phyloP scores from a whole-genome alignment of 179 eudicot genomes.

The Monotropa hypopitys region DNA sequence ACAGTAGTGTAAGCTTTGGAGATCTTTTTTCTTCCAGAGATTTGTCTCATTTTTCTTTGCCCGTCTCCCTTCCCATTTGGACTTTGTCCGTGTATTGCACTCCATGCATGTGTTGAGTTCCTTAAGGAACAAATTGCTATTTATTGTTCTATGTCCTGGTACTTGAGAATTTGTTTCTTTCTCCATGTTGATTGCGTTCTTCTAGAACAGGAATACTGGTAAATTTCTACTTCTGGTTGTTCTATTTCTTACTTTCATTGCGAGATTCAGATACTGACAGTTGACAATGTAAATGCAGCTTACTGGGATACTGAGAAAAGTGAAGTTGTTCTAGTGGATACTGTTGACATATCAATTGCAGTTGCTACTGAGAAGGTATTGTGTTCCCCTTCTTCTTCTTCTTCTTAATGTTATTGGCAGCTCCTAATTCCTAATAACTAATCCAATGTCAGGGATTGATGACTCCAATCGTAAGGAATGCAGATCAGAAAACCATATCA shows the following conservation, averaged over 20 bases:
- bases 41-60: not conserved
- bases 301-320: conserved; percentile 72
- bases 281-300: conserved; percentile 30
- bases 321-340: conserved; percentile 43
- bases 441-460: conserved; percentile 66
- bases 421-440: conserved; percentile 11
- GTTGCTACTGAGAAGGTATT: conserved; percentile 97
- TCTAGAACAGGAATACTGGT: not conserved
- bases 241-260: not conserved
- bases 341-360: conserved; percentile 91
- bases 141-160: not conserved
- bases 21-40: not conserved
- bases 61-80: not conserved
- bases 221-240: not conserved
- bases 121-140: not conserved
- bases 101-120: not conserved
- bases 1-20: not conserved
- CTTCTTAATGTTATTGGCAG: not conserved
- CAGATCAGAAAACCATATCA: conserved; percentile 92
- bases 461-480: conserved; percentile 88
- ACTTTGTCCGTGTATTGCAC: not conserved
- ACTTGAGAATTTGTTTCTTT: not conserved
- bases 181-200: not conserved
- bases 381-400: not conserved
- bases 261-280: not conserved